Evolutionary conservation across 1,284 basidiomycete species (phyloP).

Genomic region (Heterobasidion irregulare): DNA sequence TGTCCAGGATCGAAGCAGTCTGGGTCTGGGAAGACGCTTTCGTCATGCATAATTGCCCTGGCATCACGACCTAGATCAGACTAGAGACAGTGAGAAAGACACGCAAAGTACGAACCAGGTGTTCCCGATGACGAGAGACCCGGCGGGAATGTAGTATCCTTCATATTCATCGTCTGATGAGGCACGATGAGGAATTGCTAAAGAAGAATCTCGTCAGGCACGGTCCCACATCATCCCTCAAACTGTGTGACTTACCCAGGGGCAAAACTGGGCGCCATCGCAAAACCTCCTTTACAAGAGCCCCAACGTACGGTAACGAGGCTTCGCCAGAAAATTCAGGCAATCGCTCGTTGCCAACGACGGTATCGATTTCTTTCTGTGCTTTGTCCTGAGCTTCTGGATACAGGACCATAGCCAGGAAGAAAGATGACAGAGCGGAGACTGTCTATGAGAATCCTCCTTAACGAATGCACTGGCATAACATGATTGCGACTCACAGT

Average conservation of each 20-base stretch:
- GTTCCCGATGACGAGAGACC: slow-evolving; percentile 24
- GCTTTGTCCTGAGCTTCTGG: slow-evolving; percentile 16
- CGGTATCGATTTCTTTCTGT: slow-evolving; percentile 17
- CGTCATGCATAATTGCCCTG: slow-evolving; percentile 8
- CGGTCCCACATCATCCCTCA: no score
- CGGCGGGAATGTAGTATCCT: slow-evolving; percentile 28
- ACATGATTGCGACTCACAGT: background rate
- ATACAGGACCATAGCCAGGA: slow-evolving; percentile 17
- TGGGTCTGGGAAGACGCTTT: slow-evolving; percentile 3
- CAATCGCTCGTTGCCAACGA: slow-evolving; percentile 14
- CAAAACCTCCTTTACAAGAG: slow-evolving; percentile 14
- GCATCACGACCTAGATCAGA: background rate
- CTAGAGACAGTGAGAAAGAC: background rate
- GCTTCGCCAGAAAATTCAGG: slow-evolving; percentile 12
- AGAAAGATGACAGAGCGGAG: slow-evolving; percentile 13
- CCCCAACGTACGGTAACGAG: slow-evolving; percentile 13
- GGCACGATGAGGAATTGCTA: slow-evolving; percentile 18
- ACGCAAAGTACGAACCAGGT: slow-evolving; percentile 14
- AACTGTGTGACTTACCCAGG: slow-evolving; percentile 10
- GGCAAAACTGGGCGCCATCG: slow-evolving; percentile 14
- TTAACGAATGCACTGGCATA: no score
- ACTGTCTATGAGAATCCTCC: slow-evolving; percentile 9
- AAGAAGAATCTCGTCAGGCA: no score
- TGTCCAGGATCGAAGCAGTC: slow-evolving; percentile 11
- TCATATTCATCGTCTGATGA: slow-evolving; percentile 25